Base-by-base conservation (phyloP, 164 flowering plant genomes). In the Piper betle region DNA sequence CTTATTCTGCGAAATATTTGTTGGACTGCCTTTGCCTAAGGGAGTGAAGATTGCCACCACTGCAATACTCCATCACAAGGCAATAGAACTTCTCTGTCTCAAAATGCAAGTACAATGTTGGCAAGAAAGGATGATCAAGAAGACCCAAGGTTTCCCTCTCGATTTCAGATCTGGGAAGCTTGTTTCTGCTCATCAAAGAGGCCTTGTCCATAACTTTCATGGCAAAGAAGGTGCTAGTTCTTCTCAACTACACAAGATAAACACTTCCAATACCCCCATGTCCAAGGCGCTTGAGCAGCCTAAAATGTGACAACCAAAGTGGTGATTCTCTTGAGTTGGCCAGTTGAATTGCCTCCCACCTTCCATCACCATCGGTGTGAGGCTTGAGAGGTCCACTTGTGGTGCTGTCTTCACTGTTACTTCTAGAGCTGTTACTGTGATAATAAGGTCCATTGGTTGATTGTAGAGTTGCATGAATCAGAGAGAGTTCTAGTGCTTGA, bases 201-300 rank as follows among this genome's bases (percentile, higher is more conserved):
- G 79, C 85, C 72, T 81, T 84, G 69, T 84, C 94, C 94, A 86
- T 86, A 15, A 84, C 87, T 70, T 86, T 86, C 88, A 85, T 81
- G 25, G 95, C 95, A 62, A 83, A 87, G 67, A 65, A 74, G 39
- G 84, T 43, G 6, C 64, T 69, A 6, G 85, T 84, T 60, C 87
- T 86, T 68, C 79, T 68, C 16, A 88, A 85, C 52, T 86, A 85
- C 39, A 77, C 85, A 57, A 84, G 80, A 66, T 84, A 84, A 15
- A 86, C 94, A 66, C 85, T 85, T 17, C 89, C 96, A 60, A 88
- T 85, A 62, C 85, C 96, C 18, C 91, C 96, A 73, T 80, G 82
- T 4, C 91, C 96, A n/a, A 88, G 68, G 39, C 90, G 77, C 78
- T 85, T 88, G 42, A 88, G 77, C 39, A 85, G 82, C 46, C 88